Evolutionary conservation across 2,329 filamentous ascomycete genomes (phyloP).

Genomic region (Claviceps humidiphila): DNA sequence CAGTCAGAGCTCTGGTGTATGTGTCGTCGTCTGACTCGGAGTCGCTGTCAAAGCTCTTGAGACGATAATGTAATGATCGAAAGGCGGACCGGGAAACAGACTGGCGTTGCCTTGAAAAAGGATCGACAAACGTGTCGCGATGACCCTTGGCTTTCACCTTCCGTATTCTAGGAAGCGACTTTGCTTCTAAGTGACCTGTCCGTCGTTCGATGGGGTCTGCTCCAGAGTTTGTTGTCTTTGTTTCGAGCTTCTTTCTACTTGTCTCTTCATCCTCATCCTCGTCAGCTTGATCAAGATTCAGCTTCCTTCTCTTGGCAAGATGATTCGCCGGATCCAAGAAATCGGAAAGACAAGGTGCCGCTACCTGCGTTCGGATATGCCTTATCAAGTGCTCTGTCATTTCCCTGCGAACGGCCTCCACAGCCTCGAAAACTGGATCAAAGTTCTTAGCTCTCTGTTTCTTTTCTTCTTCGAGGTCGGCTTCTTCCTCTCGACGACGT

Average conservation of each 20-base stretch:
- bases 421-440: constrained; percentile 77
- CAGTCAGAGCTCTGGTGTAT: constrained; percentile 41
- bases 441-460: constrained; percentile 73
- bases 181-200: constrained; percentile 39
- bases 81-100: constrained; percentile 45
- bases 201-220: constrained; percentile 48
- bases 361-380: constrained; percentile 79
- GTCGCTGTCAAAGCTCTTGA: constrained; percentile 46
- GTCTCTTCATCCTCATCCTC: constrained; percentile 39
- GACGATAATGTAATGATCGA: constrained; percentile 68
- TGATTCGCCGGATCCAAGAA: constrained; percentile 76
- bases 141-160: constrained; percentile 48
- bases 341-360: constrained; percentile 64
- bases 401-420: constrained; percentile 66
- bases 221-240: constrained; percentile 53
- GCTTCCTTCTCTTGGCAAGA: constrained; percentile 60
- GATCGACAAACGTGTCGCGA: constrained; percentile 53
- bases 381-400: constrained; percentile 76
- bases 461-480: constrained; percentile 83
- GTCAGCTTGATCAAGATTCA: constrained; percentile 62
- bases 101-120: constrained; percentile 51
- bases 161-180: constrained; percentile 61
- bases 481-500: constrained; percentile 57
- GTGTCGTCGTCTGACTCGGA: constrained; percentile 83
- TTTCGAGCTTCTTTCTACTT: constrained; percentile 46